These are phyloP conservation scores for Diaporthe citri DNA, from an alignment of 2,329 filamentous ascomycete genomes.

Conservation along the genomic window DNA sequence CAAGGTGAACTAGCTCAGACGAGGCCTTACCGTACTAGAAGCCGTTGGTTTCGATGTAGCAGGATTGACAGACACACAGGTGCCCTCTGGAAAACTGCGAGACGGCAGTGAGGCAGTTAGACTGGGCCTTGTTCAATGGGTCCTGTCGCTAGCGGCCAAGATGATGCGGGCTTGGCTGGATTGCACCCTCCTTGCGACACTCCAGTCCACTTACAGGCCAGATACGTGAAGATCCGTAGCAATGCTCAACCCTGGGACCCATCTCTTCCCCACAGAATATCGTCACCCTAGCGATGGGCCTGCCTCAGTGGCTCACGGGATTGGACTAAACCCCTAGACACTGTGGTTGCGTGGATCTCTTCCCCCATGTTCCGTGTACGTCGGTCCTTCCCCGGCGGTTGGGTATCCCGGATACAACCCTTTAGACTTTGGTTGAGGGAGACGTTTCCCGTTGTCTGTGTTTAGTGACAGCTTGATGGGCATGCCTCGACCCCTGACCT, in stretches of 20 bases:
- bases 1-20: background rate
- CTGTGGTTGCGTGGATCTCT: background rate
- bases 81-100: background rate
- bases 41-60: background rate
- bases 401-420: background rate
- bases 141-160: background rate
- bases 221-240: constrained; percentile 2
- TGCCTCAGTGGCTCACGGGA: background rate
- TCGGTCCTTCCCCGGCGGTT: constrained; percentile 29
- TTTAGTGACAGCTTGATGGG: background rate
- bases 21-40: background rate
- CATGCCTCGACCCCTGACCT: background rate
- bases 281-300: background rate
- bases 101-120: constrained; percentile 6
- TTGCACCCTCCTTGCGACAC: constrained; percentile 15
- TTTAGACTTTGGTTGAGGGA: constrained; percentile 7
- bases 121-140: background rate
- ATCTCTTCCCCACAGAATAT: constrained; percentile 4
- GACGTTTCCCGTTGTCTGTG: background rate
- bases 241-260: background rate
- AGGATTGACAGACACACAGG: background rate
- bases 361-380: constrained; percentile 2
- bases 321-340: background rate
- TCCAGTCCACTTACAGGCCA: constrained; percentile 7
- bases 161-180: background rate